These are phyloP conservation scores for Lyophyllum shimeji DNA, from an alignment of 768 basidiomycete genomes.

Conservation along the genomic window DNA sequence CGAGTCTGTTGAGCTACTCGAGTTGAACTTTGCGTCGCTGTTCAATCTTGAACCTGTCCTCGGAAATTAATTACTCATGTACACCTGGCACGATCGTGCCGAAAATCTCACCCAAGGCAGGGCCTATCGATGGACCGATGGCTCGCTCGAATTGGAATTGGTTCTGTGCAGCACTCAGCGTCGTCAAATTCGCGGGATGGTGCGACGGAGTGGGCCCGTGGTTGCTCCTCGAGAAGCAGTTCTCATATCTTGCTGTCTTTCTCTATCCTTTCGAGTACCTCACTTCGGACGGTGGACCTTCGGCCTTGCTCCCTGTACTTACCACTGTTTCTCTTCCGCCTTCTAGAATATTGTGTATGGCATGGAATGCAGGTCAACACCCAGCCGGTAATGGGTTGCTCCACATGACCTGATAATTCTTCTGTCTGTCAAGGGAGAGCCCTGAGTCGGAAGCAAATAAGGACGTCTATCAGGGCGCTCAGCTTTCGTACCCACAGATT, in stretches of 20 bases:
- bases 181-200: background rate
- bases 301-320: conserved; percentile 4
- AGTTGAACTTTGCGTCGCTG: background rate
- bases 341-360: conserved; percentile 5
- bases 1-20: background rate
- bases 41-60: conserved; percentile 19
- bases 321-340: conserved; percentile 1
- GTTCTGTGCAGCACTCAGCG: background rate
- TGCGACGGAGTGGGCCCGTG: background rate
- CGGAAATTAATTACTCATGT: conserved; percentile 36
- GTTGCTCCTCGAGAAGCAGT: conserved; percentile 5
- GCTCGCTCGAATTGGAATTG: background rate
- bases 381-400: background rate
- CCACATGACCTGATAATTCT: conserved; percentile 11
- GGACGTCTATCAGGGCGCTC: background rate
- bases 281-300: conserved; percentile 7
- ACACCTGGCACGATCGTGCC: conserved; percentile 13
- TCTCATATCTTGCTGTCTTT: conserved; percentile 5
- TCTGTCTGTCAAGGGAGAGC: background rate
- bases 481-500: background rate
- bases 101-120: conserved; percentile 7
- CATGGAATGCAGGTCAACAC: conserved; percentile 2
- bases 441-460: background rate
- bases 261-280: conserved; percentile 10
- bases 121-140: conserved; percentile 18